These are phyloP conservation scores for Colletotrichum siamense DNA, from an alignment of 2,329 filamentous ascomycete genomes.

Conservation along the genomic window DNA sequence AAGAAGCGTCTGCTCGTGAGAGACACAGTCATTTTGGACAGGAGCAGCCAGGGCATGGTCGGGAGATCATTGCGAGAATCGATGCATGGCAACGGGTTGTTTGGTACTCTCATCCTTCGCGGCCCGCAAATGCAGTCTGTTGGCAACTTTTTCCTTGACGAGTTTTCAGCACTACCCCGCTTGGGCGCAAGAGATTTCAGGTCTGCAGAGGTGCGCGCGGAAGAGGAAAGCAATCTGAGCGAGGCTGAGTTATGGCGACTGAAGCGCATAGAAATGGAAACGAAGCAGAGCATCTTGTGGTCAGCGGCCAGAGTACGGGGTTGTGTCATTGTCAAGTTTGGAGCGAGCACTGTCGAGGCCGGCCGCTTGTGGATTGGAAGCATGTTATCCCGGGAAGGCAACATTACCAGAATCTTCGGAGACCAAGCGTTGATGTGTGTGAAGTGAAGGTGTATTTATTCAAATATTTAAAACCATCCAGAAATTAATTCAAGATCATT, in stretches of 20 bases:
- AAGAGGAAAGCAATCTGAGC: conserved; percentile 40
- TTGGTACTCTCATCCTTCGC: conserved; percentile 84
- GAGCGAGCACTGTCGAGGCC: conserved; percentile 80
- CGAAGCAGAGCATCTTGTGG: conserved; percentile 71
- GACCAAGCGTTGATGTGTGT: conserved; percentile 82
- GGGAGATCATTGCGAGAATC: conserved; percentile 57
- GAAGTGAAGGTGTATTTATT: neutral
- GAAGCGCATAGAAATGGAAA: conserved; percentile 63
- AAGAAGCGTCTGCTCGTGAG: conserved; percentile 74
- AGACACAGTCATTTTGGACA: conserved; percentile 80
- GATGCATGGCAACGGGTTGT: conserved; percentile 78
- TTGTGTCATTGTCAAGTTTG: conserved; percentile 92
- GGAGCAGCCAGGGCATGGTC: conserved; percentile 41
- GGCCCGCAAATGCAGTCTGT: conserved; percentile 73
- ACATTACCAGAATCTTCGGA: conserved; percentile 74
- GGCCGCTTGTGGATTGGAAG: conserved; percentile 79
- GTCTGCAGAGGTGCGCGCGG: conserved; percentile 52
- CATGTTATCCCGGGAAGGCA: conserved; percentile 79
- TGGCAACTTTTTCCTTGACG: conserved; percentile 76
- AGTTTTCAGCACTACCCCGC: conserved; percentile 80
- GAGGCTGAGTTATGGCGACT: conserved; percentile 58
- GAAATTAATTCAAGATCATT: neutral
- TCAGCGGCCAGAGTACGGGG: conserved; percentile 81
- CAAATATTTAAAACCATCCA: conserved; percentile 16
- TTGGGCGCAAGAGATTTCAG: conserved; percentile 84